These are phyloP conservation scores for Arabidopsis arenosa DNA, from an alignment of 345 rosid genomes.

Conservation along the genomic window DNA sequence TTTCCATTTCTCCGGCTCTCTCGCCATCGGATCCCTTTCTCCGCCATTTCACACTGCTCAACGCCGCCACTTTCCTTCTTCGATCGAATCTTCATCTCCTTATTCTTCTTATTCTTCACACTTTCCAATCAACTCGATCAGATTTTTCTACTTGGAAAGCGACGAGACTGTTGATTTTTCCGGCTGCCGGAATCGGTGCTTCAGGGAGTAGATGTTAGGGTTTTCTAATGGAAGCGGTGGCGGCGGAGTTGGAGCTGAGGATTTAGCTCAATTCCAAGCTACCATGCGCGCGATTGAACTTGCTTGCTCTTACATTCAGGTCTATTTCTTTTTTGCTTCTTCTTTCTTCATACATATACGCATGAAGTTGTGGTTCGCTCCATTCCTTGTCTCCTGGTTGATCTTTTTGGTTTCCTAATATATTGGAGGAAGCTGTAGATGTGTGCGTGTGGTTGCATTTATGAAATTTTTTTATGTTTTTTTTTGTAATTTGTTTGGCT, in stretches of 20 bases:
- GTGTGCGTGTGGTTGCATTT: constrained; percentile 38
- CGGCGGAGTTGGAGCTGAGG: constrained; percentile 46
- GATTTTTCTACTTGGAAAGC: constrained; percentile 1
- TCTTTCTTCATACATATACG: constrained; percentile 23
- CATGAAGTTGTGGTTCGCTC: constrained; percentile 3
- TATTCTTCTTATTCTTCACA: background rate
- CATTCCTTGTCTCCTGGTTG: background rate
- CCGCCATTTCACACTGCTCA: constrained; percentile 37
- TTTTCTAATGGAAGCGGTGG: constrained; percentile 50
- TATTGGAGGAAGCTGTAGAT: constrained; percentile 15
- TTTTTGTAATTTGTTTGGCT: constrained; percentile 26
- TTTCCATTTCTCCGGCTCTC: constrained; percentile 34
- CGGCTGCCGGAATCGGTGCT: constrained; percentile 32
- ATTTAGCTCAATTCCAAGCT: constrained; percentile 75
- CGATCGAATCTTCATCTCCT: constrained; percentile 18
- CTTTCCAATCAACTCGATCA: background rate
- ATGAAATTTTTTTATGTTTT: constrained; percentile 23
- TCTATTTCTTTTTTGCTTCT: constrained; percentile 37
- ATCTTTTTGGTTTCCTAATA: constrained; percentile 31
- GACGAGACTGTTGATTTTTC: constrained; percentile 23
- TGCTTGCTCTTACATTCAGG: constrained; percentile 95
- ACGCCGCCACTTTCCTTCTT: constrained; percentile 39
- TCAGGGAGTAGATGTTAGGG: constrained; percentile 54
- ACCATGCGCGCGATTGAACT: constrained; percentile 94
- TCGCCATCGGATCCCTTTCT: constrained; percentile 47